Evolutionary conservation across 2,329 filamentous ascomycete species (phyloP).

Genomic region (Fusarium austroafricanum): DNA sequence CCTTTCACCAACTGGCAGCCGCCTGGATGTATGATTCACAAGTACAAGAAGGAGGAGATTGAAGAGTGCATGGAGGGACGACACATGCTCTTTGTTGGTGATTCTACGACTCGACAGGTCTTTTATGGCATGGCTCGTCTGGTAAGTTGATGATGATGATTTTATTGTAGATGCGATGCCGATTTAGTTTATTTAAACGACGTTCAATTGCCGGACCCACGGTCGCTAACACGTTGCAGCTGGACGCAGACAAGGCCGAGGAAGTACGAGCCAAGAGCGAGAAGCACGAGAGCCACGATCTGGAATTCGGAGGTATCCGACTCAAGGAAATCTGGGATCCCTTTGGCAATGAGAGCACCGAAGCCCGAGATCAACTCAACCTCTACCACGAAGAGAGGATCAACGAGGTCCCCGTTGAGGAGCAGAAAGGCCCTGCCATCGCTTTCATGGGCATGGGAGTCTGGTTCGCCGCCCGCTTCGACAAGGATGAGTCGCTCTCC

Average conservation of each 20-base stretch:
- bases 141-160: constrained; percentile 35
- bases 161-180: not conserved
- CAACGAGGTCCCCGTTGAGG: constrained; percentile 18
- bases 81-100: constrained; percentile 68
- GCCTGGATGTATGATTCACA: constrained; percentile 67
- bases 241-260: constrained; percentile 37
- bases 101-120: constrained; percentile 68
- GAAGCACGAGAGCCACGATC: constrained; percentile 37
- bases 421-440: constrained; percentile 41
- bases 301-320: constrained; percentile 34
- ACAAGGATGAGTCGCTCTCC: constrained; percentile 30
- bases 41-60: constrained; percentile 65
- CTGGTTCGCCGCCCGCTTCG: constrained; percentile 43
- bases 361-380: constrained; percentile 38
- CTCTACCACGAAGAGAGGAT: constrained; percentile 33
- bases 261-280: constrained; percentile 18
- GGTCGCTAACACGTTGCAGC: constrained; percentile 24
- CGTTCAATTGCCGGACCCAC: not conserved
- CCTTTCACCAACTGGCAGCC: constrained; percentile 67
- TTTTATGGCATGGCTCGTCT: constrained; percentile 62
- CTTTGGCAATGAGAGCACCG: constrained; percentile 48
- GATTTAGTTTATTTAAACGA: not conserved
- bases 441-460: constrained; percentile 43
- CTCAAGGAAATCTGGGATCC: constrained; percentile 70
- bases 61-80: constrained; percentile 62